Conservation (phyloP, 1,139 yeast species). For the Kurtzmaniella quercitrusa region DNA sequence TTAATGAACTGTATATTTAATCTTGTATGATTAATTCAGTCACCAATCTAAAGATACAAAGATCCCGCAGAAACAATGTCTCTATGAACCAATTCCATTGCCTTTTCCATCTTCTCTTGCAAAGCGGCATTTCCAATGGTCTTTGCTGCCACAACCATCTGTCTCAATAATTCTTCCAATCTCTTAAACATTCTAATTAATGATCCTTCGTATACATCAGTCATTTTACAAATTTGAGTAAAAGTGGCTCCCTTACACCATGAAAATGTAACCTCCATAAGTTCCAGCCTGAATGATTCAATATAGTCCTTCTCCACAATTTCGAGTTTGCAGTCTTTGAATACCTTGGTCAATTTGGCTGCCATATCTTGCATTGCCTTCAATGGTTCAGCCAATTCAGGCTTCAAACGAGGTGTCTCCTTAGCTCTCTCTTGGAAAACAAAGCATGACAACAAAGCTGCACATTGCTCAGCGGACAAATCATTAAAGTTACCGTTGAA, state of each 20-base stretch:
- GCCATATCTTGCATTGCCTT: slow-evolving; percentile 90
- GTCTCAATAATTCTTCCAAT: slow-evolving; percentile 87
- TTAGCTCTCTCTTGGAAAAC: slow-evolving; percentile 96
- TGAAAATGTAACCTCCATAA: slow-evolving; percentile 94
- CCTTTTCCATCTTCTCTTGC: slow-evolving; percentile 84
- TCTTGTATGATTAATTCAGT: neutral
- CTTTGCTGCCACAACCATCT: slow-evolving; percentile 84
- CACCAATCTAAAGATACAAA: slow-evolving; percentile 53
- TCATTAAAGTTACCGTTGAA: slow-evolving; percentile 95
- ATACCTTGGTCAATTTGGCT: slow-evolving; percentile 78
- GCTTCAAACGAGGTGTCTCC: slow-evolving; percentile 79
- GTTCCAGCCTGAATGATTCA: slow-evolving; percentile 83
- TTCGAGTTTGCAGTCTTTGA: slow-evolving; percentile 85
- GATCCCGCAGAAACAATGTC: slow-evolving; percentile 97
- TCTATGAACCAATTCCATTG: slow-evolving; percentile 82
- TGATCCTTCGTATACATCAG: slow-evolving; percentile 97
- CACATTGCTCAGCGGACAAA: slow-evolving; percentile 83
- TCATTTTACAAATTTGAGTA: slow-evolving; percentile 96
- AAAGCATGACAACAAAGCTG: slow-evolving; percentile 87
- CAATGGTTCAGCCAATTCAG: slow-evolving; percentile 86
- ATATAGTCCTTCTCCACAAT: slow-evolving; percentile 88
- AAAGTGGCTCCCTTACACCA: slow-evolving; percentile 98
- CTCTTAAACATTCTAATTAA: slow-evolving; percentile 91
- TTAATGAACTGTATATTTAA: too few relatives aligned
- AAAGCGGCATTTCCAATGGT: slow-evolving; percentile 87